Evolutionary conservation across 257 asterid species (phyloP), one percentile per base, ranked within the genome.

Genomic region (Agastache rugosa): DNA sequence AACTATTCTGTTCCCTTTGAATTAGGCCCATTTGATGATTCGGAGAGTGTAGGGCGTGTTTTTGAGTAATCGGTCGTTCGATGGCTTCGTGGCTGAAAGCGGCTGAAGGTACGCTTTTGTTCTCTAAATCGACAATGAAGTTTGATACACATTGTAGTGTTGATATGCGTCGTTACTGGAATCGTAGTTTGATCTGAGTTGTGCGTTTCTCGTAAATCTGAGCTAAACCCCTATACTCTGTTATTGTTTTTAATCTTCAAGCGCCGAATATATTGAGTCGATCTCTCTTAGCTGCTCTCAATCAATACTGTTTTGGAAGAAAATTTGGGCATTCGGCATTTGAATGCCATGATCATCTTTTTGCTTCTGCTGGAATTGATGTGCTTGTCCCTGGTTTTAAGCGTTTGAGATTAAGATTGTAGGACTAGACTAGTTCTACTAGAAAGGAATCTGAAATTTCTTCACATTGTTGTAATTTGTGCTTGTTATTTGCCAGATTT

Each of bases 41-140:
- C 34, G 42, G 48, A 79, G 41, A 64, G 56, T 63, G 47, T 56
- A 68, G 76, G 67, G 72, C 65, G 78, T 78, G 77, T 75, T 74
- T 39, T 77, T 73, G 25, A 16, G 71, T 73, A 66, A 68, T 77
- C 41, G 70, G 35, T 75, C 71, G 70, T 71, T 53, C 72, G 44
- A 88, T 88, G 94, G 90, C 90, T 20, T 81, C 94, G 66, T 94
- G 97, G 99, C 90, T 94, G 78, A 92, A 88, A 88, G 97, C 97
- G 31, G 99, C 99, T 71, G 97, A 94, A 94, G 99, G 99, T 94
- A 72, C 64, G 81, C 20, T 35, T 56, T 64, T 58, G 8, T 60
- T 50, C 11, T 63, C 0, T 39, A 0, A 29, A 35, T 61, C 70
- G 42, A 22, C 39, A 15, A 71, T 61, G 69, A 44, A 59, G 35